Base-by-base conservation (phyloP, 441 rosid species). In the Croton laevigatus region DNA sequence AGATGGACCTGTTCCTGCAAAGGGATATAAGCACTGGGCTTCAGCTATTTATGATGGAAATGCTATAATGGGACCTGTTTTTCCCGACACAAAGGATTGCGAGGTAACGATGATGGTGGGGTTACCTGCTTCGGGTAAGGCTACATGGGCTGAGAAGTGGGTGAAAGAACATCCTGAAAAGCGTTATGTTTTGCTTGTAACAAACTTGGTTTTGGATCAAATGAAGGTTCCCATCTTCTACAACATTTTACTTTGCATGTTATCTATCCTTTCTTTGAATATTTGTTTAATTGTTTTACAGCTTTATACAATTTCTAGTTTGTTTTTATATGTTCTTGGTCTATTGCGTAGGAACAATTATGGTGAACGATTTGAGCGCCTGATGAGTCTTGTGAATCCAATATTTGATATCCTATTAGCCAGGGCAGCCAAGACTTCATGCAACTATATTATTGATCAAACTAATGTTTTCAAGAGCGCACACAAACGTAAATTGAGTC, bases 121-220 rank as follows among this genome's bases (percentile, higher is more conserved):
- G 8, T 73, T 82, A 48, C 80, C 81, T 40, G 80, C 79, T 75
- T 77, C 81, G 0, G 80, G 86, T 27, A 80, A 82, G 74, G 77
- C 76, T 65, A 80, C 78, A 4, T 79, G 80, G 80, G 80, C 80
- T 20, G 83, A 80, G 78, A 80, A 75, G 65, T 78, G 83, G 80
- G 59, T 77, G 61, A 77, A 68, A 55, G 73, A 71, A 59, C 69
- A 82, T 62, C 80, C 86, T 23, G 86, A 75, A 65, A 80, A 75
- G 75, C 72, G 44, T 65, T 80, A 73, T 59, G 51, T 80, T 53
- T 62, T 77, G 73, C 80, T 82, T 57, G 79, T 81, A 55, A 80
- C 81, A 52, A 80, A 77, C 64, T 66, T 68, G 61, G 19, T 73
- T 76, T 76, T 80, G 67, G 83, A 82, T 42, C 80, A 78, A 69